Base-by-base conservation (phyloP, 2,329 filamentous ascomycete genomes). In the Cercospora citrullina region DNA sequence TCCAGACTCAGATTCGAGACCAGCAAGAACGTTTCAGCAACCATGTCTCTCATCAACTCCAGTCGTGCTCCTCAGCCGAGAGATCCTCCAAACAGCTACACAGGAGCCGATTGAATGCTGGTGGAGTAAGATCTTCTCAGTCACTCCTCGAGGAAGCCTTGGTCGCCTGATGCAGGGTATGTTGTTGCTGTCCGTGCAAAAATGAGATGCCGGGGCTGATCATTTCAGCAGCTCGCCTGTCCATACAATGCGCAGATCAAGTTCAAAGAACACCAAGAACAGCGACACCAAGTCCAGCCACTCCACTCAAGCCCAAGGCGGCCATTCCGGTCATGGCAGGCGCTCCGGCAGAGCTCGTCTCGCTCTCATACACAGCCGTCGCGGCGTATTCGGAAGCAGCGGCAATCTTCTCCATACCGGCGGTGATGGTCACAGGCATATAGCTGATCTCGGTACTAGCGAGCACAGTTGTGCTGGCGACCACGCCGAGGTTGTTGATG, bases 401-500 rank as follows among this genome's bases (percentile, higher is more conserved):
- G 12, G 60, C 55, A 21, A 72, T 61, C 64, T 74, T 74, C 63
- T 69, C 67, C n/a, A 60, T 64, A 2, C 75, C 75, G 5, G 74
- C 75, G 7, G 75, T 77, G 30, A 77, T 67, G 5, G 73, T 74
- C 16, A 77, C 69, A 10, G 73, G 69, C 6, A 73, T 68, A 48
- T 76, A 76, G 23, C 64, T 69, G 62, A 77, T 69, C 64, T 76
- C 70, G 10, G 67, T 74, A 7, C 64, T 68, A 23, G 74, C 73
- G n/a, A 77, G 69, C 2, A 74, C 74, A 9, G 72, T 72, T 16
- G 72, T 76, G n/a, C 70, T 70, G n/a, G 67, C 71, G n/a, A 70
- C 70, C 26, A 73, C 65, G 14, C 75, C 75, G 9, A 75, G 59
- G 4, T 72, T 72, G 4, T 65, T 36, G 30, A 75, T 74, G 5